Evolutionary conservation across 345 rosid species (phyloP).

Genomic region (Gynandropsis gynandra): DNA sequence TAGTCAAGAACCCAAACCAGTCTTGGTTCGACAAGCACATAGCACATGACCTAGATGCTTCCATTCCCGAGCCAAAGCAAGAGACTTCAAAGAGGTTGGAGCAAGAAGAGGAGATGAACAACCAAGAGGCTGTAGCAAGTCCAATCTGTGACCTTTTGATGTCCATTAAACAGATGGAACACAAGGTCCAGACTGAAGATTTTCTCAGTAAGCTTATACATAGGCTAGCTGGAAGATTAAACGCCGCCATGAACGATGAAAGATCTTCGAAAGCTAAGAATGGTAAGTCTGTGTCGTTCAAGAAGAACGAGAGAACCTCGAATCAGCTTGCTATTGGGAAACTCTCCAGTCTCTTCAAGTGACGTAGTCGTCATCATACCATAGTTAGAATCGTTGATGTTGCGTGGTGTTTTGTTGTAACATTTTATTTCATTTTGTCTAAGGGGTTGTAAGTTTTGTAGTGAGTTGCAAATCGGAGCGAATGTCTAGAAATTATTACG

Average conservation of each 20-base stretch:
- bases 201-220: slow-evolving; percentile 16
- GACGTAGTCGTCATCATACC: no score
- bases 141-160: slow-evolving; percentile 6
- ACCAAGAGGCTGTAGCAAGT: slow-evolving; percentile 13
- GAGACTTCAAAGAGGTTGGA: slow-evolving; percentile 21
- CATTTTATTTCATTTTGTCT: no score
- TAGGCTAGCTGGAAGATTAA: no score
- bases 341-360: slow-evolving; percentile 44
- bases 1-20: slow-evolving; percentile 14
- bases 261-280: slow-evolving; percentile 19
- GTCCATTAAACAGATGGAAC: slow-evolving; percentile 12
- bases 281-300: slow-evolving; percentile 10
- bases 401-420: no score
- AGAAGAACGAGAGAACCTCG: slow-evolving; percentile 17
- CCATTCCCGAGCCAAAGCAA: slow-evolving; percentile 18
- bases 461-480: no score
- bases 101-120: slow-evolving; percentile 10
- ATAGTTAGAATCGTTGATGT: no score
- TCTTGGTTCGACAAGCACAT: slow-evolving; percentile 19
- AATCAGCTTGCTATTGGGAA: not conserved
- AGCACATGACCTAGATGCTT: no score
- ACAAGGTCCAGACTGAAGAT: slow-evolving; percentile 15
- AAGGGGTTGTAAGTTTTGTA: no score
- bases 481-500: no score
- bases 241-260: not conserved